phyloP scores from a whole-genome alignment of 2,329 filamentous ascomycete genomes.

The Penicillium sp. region DNA sequence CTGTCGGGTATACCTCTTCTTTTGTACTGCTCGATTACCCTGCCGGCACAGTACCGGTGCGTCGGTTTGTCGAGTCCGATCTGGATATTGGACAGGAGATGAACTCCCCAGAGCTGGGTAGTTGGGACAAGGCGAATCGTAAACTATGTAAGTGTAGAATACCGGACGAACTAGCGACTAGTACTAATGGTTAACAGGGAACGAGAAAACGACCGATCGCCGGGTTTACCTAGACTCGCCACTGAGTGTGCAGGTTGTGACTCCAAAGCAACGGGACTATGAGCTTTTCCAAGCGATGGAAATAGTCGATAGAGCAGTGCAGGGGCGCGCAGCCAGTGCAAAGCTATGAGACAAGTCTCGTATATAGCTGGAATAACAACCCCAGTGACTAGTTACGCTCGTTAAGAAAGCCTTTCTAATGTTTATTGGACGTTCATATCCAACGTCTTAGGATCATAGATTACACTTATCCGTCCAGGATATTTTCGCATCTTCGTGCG shows the following conservation, averaged over 20 bases:
- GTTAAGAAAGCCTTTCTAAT: no score
- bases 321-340: conserved; percentile 2
- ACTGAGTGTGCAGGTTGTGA: conserved; percentile 59
- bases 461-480: conserved; percentile 18
- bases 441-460: background rate
- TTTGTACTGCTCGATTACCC: conserved; percentile 66
- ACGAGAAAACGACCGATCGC: conserved; percentile 52
- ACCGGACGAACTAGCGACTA: background rate
- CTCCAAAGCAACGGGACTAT: conserved; percentile 56
- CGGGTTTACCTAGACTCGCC: conserved; percentile 55
- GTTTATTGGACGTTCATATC: background rate
- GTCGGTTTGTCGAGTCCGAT: conserved; percentile 51
- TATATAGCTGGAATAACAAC: no score
- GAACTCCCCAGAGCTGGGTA: conserved; percentile 42
- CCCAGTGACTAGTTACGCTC: background rate
- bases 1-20: conserved; percentile 60
- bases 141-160: conserved; percentile 52
- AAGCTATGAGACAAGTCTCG: background rate
- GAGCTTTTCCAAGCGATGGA: conserved; percentile 55
- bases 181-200: conserved; percentile 30
- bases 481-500: conserved; percentile 5
- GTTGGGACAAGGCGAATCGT: conserved; percentile 62
- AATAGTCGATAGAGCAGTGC: conserved; percentile 48
- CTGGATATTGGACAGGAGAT: conserved; percentile 51
- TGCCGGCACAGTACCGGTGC: conserved; percentile 57